phyloP scores from a whole-genome alignment of 441 rosid genomes.

The Metrosideros polymorpha region DNA sequence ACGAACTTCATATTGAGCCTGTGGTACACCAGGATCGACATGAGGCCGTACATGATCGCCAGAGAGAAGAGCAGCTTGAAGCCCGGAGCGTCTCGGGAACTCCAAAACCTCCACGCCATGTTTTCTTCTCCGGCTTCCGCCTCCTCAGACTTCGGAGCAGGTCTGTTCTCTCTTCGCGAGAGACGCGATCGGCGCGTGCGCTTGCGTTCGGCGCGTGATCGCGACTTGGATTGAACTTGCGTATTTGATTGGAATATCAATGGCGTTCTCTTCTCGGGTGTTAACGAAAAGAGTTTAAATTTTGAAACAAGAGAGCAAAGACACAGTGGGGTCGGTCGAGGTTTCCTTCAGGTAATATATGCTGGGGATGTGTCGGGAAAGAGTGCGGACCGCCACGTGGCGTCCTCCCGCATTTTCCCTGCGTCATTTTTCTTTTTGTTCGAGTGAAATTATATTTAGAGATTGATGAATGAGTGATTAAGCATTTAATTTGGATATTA shows the following conservation, averaged over 20 bases:
- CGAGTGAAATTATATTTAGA: not conserved
- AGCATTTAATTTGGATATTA: not conserved
- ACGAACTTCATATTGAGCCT: constrained; percentile 55
- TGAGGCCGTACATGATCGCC: constrained; percentile 45
- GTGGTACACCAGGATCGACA: constrained; percentile 54
- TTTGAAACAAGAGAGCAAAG: not conserved
- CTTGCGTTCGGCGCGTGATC: not conserved
- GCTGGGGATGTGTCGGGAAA: not conserved
- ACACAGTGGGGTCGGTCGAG: not conserved
- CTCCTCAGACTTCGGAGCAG: not conserved
- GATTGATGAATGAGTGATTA: not conserved
- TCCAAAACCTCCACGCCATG: constrained; percentile 38
- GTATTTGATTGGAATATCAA: not conserved
- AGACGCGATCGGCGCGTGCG: not conserved
- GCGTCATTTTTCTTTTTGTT: not conserved
- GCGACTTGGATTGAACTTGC: not conserved
- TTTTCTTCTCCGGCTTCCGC: not conserved
- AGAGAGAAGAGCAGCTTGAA: constrained; percentile 54
- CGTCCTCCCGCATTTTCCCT: not conserved
- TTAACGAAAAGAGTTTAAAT: not conserved
- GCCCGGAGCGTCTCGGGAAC: constrained; percentile 44
- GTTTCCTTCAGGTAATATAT: not conserved
- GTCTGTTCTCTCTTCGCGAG: not conserved
- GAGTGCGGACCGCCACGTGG: not conserved
- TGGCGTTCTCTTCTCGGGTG: not conserved